A percentile compares a stretch with the other conserved stretches of the same genome.
Conservation (phyloP, 2,329 filamentous ascomycete species). For the Sphaceloma murrayae region DNA sequence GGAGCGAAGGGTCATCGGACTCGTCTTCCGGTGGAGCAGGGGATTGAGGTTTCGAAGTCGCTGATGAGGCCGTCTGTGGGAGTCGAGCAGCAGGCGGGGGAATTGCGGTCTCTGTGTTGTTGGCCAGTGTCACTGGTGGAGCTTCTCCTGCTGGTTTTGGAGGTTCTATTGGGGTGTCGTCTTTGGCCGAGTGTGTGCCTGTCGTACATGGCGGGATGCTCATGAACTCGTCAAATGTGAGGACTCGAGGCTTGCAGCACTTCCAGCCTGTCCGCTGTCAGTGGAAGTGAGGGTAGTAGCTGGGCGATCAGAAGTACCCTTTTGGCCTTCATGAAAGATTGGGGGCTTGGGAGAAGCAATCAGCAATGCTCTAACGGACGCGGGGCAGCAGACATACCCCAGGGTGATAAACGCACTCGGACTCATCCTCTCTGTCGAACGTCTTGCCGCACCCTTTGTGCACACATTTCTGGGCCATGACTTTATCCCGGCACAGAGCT, state of each 20-base stretch:
- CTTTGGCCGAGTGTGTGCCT: conserved; percentile 84
- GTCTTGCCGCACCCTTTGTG: conserved; percentile 91
- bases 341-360: conserved; percentile 38
- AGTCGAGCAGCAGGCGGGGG: conserved; percentile 21
- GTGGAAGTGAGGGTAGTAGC: background rate
- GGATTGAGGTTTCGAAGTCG: conserved; percentile 24
- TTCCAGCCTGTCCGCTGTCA: conserved; percentile 67
- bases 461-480: conserved; percentile 77
- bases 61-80: conserved; percentile 17
- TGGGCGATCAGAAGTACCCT: conserved; percentile 53
- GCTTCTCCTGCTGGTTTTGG: conserved; percentile 20
- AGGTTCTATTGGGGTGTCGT: conserved; percentile 48
- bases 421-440: conserved; percentile 70
- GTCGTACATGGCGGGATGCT: conserved; percentile 83
- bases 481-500: too few relatives aligned
- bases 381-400: conserved; percentile 35
- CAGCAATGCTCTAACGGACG: background rate
- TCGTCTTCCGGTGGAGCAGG: conserved; percentile 64
- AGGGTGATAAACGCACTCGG: conserved; percentile 77
- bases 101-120: conserved; percentile 8
- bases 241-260: conserved; percentile 92
- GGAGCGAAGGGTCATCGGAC: conserved; percentile 68
- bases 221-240: conserved; percentile 98
- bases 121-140: background rate
- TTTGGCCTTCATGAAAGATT: conserved; percentile 95